phyloP scores from a whole-genome alignment of 164 flowering plant species.

The Brasenia schreberi region DNA sequence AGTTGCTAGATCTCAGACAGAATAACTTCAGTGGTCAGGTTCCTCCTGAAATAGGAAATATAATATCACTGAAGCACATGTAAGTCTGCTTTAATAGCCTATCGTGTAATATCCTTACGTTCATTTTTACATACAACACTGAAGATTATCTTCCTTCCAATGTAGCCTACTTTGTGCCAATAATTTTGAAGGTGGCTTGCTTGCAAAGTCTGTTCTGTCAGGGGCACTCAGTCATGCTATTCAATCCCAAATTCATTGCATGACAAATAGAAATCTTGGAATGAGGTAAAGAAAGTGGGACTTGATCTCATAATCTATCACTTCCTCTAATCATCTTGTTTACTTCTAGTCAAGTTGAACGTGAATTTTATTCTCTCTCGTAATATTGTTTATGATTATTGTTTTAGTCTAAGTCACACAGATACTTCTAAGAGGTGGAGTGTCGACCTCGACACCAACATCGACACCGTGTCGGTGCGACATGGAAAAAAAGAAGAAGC shows the following conservation, averaged over 20 bases:
- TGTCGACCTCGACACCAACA: too few species aligned
- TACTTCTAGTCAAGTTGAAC: too few species aligned
- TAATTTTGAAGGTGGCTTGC: not conserved
- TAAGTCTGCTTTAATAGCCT: not conserved
- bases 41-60: not conserved
- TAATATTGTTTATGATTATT: too few species aligned
- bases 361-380: too few species aligned
- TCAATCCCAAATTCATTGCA: not conserved
- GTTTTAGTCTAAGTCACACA: too few species aligned
- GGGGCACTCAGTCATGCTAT: too few species aligned
- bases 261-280: not conserved
- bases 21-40: not conserved
- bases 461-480: too few species aligned
- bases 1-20: conserved; percentile 1
- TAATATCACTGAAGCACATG: not conserved
- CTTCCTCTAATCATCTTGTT: too few species aligned
- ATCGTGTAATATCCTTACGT: not conserved
- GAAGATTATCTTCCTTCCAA: not conserved
- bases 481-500: too few species aligned
- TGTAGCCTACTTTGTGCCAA: not conserved
- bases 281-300: not conserved
- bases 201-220: not conserved
- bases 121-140: not conserved
- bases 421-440: too few species aligned
- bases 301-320: too few species aligned